phyloP scores from a whole-genome alignment of 1,284 basidiomycete species.

The Melanopsichium pennsylvanicum region DNA sequence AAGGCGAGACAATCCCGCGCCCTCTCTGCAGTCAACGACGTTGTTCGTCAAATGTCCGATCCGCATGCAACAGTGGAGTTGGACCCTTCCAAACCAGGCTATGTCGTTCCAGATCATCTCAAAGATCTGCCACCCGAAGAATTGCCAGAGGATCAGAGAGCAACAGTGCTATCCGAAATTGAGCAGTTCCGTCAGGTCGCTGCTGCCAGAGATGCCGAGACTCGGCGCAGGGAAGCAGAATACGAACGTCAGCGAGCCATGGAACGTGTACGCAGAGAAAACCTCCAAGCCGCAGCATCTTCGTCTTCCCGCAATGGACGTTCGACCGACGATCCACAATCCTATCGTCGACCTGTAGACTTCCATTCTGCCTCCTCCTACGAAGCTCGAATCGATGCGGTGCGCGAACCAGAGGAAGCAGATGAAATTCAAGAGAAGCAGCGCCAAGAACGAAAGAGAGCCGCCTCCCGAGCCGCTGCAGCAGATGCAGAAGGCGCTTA shows the following conservation, averaged over 20 bases:
- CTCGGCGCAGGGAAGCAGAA: conserved; percentile 54
- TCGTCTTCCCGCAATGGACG: conserved; percentile 16
- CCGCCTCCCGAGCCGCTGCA: conserved; percentile 37
- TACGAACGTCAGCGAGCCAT: conserved; percentile 51
- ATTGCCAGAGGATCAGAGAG: conserved; percentile 91
- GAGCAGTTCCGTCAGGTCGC: conserved; percentile 73
- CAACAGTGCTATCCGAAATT: conserved; percentile 91
- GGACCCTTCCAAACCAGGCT: conserved; percentile 39
- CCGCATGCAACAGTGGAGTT: conserved; percentile 72
- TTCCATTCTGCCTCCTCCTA: conserved; percentile 39
- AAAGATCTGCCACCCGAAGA: conserved; percentile 94
- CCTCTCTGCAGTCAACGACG: conserved; percentile 70
- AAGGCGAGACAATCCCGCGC: conserved; percentile 66
- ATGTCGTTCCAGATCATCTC: conserved; percentile 87
- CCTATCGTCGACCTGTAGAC: conserved; percentile 42
- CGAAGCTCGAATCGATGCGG: conserved; percentile 11
- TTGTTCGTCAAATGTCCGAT: conserved; percentile 63
- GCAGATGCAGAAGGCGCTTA: conserved; percentile 47
- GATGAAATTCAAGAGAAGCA: conserved; percentile 40
- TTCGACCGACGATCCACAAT: conserved; percentile 34
- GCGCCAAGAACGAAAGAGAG: conserved; percentile 34
- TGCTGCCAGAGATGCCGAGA: conserved; percentile 60
- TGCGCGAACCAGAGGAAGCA: conserved; percentile 45
- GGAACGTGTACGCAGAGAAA: conserved; percentile 29
- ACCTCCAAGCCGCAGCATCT: conserved; percentile 17